Evolutionary conservation across 2,329 filamentous ascomycete genomes (phyloP).

Genomic region (Pseudogymnoascus sp.): DNA sequence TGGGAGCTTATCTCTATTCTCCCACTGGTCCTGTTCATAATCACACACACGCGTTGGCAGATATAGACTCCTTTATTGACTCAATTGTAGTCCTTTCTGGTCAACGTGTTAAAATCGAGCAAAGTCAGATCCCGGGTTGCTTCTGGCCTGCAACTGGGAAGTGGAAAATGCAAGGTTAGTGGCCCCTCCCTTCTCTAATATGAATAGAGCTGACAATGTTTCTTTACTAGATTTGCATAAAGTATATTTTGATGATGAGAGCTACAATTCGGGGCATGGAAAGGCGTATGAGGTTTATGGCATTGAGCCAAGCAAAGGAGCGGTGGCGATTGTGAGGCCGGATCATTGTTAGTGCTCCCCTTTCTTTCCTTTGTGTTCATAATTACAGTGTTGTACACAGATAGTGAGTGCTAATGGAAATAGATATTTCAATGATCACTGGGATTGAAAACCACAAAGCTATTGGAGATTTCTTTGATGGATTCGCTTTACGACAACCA

Average conservation of each 20-base stretch:
- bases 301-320: conserved; percentile 38
- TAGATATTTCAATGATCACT: conserved; percentile 35
- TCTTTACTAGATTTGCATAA: conserved; percentile 46
- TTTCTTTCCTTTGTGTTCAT: background rate
- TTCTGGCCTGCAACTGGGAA: conserved; percentile 51
- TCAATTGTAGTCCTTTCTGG: conserved; percentile 46
- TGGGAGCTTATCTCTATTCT: conserved; percentile 35
- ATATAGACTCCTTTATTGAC: conserved; percentile 51
- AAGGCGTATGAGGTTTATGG: conserved; percentile 51
- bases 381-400: background rate
- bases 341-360: conserved; percentile 48
- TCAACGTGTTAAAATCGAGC: conserved; percentile 40
- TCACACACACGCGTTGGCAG: conserved; percentile 36
- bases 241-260: conserved; percentile 48
- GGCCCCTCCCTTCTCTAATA: background rate
- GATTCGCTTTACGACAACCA: conserved; percentile 19
- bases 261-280: conserved; percentile 48
- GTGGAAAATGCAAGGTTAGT: conserved; percentile 46
- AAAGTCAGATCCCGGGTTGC: conserved; percentile 44
- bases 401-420: background rate
- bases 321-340: conserved; percentile 48
- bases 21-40: conserved; percentile 33
- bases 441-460: conserved; percentile 26
- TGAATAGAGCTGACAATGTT: background rate
- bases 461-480: conserved; percentile 31